Evolutionary conservation across 257 asterid species (phyloP).

Genomic region (Solanum gracilifrons): DNA sequence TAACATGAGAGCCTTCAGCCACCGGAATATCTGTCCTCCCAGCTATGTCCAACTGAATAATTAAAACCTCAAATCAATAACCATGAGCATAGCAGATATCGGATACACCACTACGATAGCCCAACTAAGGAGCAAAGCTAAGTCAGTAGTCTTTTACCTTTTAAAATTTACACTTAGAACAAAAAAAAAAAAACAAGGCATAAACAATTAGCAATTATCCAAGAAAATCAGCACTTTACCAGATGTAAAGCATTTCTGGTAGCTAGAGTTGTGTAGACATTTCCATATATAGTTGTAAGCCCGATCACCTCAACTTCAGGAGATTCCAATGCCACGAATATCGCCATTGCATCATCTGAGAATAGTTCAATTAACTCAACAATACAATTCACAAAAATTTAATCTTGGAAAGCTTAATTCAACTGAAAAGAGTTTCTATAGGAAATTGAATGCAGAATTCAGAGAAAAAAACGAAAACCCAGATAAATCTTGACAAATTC

Average conservation of each 20-base stretch:
- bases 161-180: background rate
- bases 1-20: conserved; percentile 97
- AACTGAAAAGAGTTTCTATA: background rate
- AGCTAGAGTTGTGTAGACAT: conserved; percentile 92
- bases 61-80: background rate
- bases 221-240: conserved; percentile 23
- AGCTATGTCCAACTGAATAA: conserved; percentile 75
- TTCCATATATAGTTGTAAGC: conserved; percentile 86
- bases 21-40: conserved; percentile 92
- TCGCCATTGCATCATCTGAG: conserved; percentile 98
- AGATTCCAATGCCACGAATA: conserved; percentile 84
- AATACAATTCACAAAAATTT: background rate
- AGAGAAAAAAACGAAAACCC: background rate
- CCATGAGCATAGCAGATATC: background rate
- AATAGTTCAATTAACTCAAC: background rate
- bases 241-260: conserved; percentile 93
- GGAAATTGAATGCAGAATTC: background rate
- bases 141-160: background rate
- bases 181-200: background rate
- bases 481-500: background rate
- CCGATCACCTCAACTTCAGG: conserved; percentile 96
- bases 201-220: background rate
- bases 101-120: background rate
- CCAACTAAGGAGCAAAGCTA: background rate
- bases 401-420: background rate